Evolutionary conservation across 306 rosid species (phyloP), one percentile per base, ranked within the genome.

Genomic region (Ziziphus jujuba): DNA sequence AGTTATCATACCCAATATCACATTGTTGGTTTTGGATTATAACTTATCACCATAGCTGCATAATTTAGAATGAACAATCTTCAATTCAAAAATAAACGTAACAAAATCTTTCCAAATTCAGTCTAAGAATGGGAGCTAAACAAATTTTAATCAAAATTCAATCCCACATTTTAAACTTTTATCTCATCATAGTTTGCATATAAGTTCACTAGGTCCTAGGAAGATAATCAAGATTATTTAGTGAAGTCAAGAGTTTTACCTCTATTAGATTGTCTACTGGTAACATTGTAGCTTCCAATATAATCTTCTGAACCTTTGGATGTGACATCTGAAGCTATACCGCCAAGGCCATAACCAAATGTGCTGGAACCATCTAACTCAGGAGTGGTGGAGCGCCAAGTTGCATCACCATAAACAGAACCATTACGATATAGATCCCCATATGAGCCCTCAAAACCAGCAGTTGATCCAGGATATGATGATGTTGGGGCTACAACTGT

Each of bases 181-280:
- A 9, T 53, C 53, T 15, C 22, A 51, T 22, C 17, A 25, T 0
- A 15, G 9, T 35, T 45, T 49, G n/a, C 50, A 20, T 34, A 34
- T 22, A 31, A 49, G 51, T 21, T 34, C 56, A 22, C 19, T 21
- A 36, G 63, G n/a, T 22, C 31, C 61, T 47, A 63, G 51, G 70
- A 40, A 58, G 44, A 24, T 16, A 47, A 49, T 53, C 35, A 69
- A 61, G 47, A 59, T 44, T 23, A 48, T 20, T 43, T 62, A 25
- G 50, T 66, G 58, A 61, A 81, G 71, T 61, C 56, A 65, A 72
- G 66, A 65, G 72, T 54, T 69, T 72, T 84, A 91, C 98, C 98
- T 89, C 95, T 89, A 87, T 81, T 89, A 73, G 96, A 35, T 53
- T 89, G 95, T 84, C 96, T 89, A 81, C 80, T 85, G 58, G 86